These are phyloP conservation scores for Syncephalastrum racemosum DNA, from an alignment of 371 early-diverging fungal genomes.

Conservation along the genomic window DNA sequence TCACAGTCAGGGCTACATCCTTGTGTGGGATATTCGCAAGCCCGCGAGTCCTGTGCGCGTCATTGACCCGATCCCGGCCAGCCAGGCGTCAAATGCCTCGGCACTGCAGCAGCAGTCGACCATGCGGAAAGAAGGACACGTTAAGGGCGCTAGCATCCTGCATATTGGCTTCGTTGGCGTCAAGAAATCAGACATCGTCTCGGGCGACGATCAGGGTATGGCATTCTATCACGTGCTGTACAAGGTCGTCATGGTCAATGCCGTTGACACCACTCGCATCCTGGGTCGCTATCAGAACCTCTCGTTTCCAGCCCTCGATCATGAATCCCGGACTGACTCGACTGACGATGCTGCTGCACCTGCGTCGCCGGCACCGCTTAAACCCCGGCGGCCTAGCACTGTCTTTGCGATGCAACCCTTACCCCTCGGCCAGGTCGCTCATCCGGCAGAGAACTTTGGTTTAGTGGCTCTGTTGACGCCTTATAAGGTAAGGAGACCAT, in stretches of 20 bases:
- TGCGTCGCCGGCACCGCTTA: constrained; percentile 10
- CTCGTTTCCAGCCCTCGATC: constrained; percentile 25
- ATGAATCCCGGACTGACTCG: constrained; percentile 5
- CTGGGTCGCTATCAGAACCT: constrained; percentile 65
- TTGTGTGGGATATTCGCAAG: constrained; percentile 71
- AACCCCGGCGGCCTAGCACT: constrained; percentile 50
- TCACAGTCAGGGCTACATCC: constrained; percentile 69
- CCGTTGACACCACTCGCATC: constrained; percentile 66
- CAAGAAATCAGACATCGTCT: constrained; percentile 66
- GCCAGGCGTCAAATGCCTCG: constrained; percentile 23
- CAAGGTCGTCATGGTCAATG: constrained; percentile 69
- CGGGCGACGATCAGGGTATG: constrained; percentile 75
- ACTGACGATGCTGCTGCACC: constrained; percentile 4
- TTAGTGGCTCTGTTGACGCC: constrained; percentile 75
- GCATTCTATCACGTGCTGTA: constrained; percentile 73
- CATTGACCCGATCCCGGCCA: constrained; percentile 52
- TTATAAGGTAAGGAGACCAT: constrained; percentile 54
- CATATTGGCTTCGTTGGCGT: constrained; percentile 72
- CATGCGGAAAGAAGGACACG: constrained; percentile 67
- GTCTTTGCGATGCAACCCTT: constrained; percentile 72
- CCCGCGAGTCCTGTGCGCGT: constrained; percentile 49
- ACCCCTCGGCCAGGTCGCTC: constrained; percentile 61
- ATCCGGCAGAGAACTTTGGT: constrained; percentile 66
- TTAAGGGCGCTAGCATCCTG: constrained; percentile 65
- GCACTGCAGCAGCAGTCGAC: constrained; percentile 36